These are phyloP conservation scores for Sugiyamaella lignohabitans DNA, from an alignment of 805 yeast genomes.

Conservation along the genomic window DNA sequence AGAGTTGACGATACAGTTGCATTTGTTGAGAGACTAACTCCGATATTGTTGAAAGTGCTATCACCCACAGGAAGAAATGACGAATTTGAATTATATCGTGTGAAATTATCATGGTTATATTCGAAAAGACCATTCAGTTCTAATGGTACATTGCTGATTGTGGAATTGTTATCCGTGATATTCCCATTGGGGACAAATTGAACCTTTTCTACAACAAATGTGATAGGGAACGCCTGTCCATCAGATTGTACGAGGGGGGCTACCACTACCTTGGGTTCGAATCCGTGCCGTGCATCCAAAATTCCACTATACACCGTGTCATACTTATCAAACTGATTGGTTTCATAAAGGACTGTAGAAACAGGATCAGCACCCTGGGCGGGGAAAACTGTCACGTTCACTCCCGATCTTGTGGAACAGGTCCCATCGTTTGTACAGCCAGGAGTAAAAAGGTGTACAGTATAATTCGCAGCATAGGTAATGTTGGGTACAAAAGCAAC, in stretches of 20 bases:
- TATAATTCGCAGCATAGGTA: slow-evolving; percentile 65
- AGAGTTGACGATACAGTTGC: slow-evolving; percentile 28
- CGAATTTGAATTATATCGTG: slow-evolving; percentile 31
- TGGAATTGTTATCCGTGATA: slow-evolving; percentile 25
- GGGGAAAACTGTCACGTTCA: slow-evolving; percentile 62
- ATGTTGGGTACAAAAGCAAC: slow-evolving; percentile 62
- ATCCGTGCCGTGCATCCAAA: slow-evolving; percentile 38
- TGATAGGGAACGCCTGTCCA: slow-evolving; percentile 32
- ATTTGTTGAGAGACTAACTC: slow-evolving; percentile 33
- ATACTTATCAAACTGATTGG: slow-evolving; percentile 71
- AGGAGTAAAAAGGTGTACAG: slow-evolving; percentile 72
- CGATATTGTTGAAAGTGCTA: slow-evolving; percentile 39
- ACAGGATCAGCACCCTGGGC: slow-evolving; percentile 37
- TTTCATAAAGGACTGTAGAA: slow-evolving; percentile 60
- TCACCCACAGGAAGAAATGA: slow-evolving; percentile 38
- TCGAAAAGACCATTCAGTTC: slow-evolving; percentile 74
- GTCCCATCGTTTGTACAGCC: slow-evolving; percentile 70
- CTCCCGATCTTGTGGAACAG: slow-evolving; percentile 66
- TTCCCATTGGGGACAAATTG: slow-evolving; percentile 32
- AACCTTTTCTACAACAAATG: slow-evolving; percentile 68
- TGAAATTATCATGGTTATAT: slow-evolving; percentile 64
- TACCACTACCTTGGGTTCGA: slow-evolving; percentile 43
- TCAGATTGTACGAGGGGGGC: slow-evolving; percentile 25
- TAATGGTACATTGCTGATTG: slow-evolving; percentile 10
- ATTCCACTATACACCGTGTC: slow-evolving; percentile 72